Base-by-base conservation (phyloP, 2,329 filamentous ascomycete species). In the Davidsoniella australis region DNA sequence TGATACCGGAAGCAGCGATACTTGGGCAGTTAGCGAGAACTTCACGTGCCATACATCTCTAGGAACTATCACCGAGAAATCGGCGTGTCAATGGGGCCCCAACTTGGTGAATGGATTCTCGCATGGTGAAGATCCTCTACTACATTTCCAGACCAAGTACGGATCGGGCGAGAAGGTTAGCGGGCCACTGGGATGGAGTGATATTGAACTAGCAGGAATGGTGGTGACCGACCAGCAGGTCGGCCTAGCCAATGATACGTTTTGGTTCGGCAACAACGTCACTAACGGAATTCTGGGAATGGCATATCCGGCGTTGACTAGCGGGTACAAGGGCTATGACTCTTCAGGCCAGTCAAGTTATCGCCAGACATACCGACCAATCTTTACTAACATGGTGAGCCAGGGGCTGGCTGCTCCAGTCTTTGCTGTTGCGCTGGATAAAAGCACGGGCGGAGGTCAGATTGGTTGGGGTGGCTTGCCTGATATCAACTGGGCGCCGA, bases 1-100 rank as follows among this genome's bases (percentile, higher is more conserved):
- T 43, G 70, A 73, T 55, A 72, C 70, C 0, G 70, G 68, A 20
- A 72, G 69, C 56, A 66, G 69, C 18, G 71, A 75, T 53, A 73
- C 70, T 1, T 74, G 70, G 70, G 63, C 66, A 2, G 63, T 64
- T 33, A 60, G 61, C 9, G 57, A 56, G 1, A 61, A 63, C 26
- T 71, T 71, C 53, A 56, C 58, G 41, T 74, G 71, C 54, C 57
- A 64, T 36, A 63, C 66, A 50, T 57, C 54, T n/a, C 50, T 55
- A 0, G 65, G 66, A 14, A 54, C 57, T 5, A 50, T 57, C 6
- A 58, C 60, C 20, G 55, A 60, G 1, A 60, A 62, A 36, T 53
- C 55, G 1, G 53, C 56, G 1, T 72, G 69, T 54, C 59, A 58
- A 2, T 70, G 73, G 46, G 69, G 70, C 0, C 57, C 59, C 5